Base-by-base conservation (phyloP, 1,284 basidiomycete genomes). In the Pseudozyma sp. region DNA sequence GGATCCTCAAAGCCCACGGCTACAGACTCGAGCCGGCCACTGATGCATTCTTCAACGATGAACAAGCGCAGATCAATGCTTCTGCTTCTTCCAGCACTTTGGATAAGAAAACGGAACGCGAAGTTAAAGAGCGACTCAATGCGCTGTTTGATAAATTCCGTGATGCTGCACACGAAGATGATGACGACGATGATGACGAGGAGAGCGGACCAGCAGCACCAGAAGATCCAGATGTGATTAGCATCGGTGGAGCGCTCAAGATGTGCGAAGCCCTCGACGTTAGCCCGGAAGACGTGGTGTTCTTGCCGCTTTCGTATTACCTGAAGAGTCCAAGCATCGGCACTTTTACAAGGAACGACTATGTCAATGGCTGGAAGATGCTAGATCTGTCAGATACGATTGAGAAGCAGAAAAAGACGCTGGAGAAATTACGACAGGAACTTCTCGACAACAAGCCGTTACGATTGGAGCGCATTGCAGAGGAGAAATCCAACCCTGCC, bases 1-100 rank as follows among this genome's bases (percentile, higher is more conserved):
- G 89, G 62, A 92, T 90, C 85, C 85, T 94, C 56, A 90, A 92
- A 78, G 90, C 90, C 68, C 87, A 92, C 85, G 90, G 89, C 31
- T 87, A 85, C 81, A 88, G 90, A 40, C 84, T 93, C 48, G 93
- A 94, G 56, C 85, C 87, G 11, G 93, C 93, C 11, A 86, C 93
- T 45, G 91, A 94, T 85, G 90, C 91, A 0, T 94, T 88, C 84
- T 93, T 89, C 86, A 89, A 72, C 45, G 83, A 86, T 53, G 75
- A 76, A 5, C 61, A 70, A n/a, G 79, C 71, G 47, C 80, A 54
- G 57, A 78, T 63, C 54, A 76, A 76, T 31, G 73, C 69, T 6
- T 59, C 59, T 4, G 40, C 61, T 10, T 58, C 65, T 11, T 64
- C 65, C 5, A 56, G 54, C 16, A 50, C 43, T 3, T 35, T 67